phyloP scores from a whole-genome alignment of 495 filamentous ascomycete species.

The Chaetomium fimeti region DNA sequence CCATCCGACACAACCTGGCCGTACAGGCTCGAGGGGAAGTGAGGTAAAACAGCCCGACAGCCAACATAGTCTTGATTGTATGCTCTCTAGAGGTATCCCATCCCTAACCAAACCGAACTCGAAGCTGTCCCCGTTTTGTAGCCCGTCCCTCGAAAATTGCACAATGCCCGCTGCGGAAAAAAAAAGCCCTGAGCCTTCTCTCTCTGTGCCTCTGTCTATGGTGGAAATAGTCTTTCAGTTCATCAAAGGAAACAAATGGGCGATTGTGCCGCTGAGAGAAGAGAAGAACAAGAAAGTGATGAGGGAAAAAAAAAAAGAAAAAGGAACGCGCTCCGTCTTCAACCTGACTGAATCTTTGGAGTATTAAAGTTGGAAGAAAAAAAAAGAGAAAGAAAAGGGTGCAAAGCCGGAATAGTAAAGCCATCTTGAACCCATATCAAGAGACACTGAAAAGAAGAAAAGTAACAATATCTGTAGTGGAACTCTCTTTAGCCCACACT shows the following conservation, averaged over 20 bases:
- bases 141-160: conserved; percentile 3
- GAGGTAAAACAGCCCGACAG: not conserved
- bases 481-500: not conserved
- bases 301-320: conserved; percentile 8
- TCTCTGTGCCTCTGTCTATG: conserved; percentile 19
- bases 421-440: conserved; percentile 13
- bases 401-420: conserved; percentile 10
- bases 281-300: not conserved
- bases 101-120: conserved; percentile 12
- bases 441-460: not conserved
- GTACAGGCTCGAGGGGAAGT: not conserved
- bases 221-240: conserved; percentile 9
- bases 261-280: not conserved
- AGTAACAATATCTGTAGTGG: conserved; percentile 8
- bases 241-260: conserved; percentile 11
- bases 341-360: conserved; percentile 14
- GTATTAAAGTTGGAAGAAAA: conserved; percentile 28
- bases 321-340: conserved; percentile 12
- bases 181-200: conserved; percentile 11
- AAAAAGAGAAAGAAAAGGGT: conserved; percentile 28
- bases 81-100: conserved; percentile 16
- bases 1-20: not conserved
- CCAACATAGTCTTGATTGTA: conserved; percentile 10
- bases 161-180: conserved; percentile 3
- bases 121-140: conserved; percentile 11